A percentile compares a stretch with the other conserved stretches of the same genome.
Conservation (phyloP, 495 filamentous ascomycete genomes). For the Chaetomium cochliodes region DNA sequence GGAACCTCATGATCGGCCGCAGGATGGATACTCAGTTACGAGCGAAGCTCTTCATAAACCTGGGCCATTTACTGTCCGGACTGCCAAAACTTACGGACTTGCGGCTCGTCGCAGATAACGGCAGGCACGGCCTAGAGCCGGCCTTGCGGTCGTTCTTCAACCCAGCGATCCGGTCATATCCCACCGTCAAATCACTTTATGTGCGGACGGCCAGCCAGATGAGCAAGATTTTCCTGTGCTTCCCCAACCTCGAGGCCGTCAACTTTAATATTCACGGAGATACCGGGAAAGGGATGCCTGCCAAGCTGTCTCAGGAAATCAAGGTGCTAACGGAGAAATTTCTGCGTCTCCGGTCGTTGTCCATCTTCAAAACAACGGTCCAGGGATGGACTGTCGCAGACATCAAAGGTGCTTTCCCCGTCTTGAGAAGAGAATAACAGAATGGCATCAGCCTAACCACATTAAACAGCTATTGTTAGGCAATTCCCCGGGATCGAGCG, state of each 20-base stretch:
- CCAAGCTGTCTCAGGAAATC: background rate
- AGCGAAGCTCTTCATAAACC: background rate
- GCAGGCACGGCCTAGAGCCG: constrained; percentile 2
- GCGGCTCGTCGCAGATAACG: constrained; percentile 4
- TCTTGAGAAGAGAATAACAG: background rate
- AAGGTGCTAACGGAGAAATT: background rate
- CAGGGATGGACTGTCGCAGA: background rate
- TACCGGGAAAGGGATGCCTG: background rate
- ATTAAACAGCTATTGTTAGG: background rate
- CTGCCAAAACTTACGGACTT: background rate
- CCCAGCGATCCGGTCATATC: background rate
- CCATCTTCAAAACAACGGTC: background rate
- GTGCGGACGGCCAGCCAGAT: background rate
- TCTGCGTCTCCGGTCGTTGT: background rate
- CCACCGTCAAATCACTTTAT: constrained; percentile 3
- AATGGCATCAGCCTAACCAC: background rate
- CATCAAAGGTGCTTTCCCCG: background rate
- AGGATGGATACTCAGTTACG: no score
- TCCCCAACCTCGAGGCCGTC: constrained; percentile 5
- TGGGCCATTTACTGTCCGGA: background rate
- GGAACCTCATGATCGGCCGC: background rate
- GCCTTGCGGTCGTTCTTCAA: background rate
- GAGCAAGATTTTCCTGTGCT: background rate
- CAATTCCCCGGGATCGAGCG: background rate
- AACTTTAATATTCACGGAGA: constrained; percentile 5